These are phyloP conservation scores for Cubamyces lactineus DNA, from an alignment of 768 basidiomycete species.

Conservation along the genomic window DNA sequence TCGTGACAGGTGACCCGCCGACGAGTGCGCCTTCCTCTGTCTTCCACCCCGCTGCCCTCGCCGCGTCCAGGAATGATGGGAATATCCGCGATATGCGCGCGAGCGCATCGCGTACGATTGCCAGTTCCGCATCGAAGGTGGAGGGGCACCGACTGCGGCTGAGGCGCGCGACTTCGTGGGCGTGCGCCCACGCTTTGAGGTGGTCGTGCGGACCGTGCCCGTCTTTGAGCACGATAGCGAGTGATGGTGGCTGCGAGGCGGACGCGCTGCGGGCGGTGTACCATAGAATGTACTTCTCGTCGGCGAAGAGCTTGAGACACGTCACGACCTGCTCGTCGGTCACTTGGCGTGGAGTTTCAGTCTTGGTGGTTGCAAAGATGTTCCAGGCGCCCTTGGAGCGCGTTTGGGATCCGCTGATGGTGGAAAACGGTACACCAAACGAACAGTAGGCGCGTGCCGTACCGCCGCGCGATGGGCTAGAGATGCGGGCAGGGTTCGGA, in stretches of 20 bases:
- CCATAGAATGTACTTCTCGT: constrained; percentile 59
- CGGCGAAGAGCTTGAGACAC: constrained; percentile 44
- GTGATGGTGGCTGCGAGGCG: constrained; percentile 9
- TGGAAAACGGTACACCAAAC: constrained; percentile 17
- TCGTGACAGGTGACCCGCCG: constrained; percentile 27
- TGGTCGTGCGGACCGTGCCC: constrained; percentile 51
- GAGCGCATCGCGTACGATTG: constrained; percentile 17
- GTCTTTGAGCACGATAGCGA: constrained; percentile 55
- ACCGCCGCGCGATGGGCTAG: not conserved
- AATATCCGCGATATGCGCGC: constrained; percentile 21
- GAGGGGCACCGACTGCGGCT: not conserved
- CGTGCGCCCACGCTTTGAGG: constrained; percentile 56
- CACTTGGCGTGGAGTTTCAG: not conserved
- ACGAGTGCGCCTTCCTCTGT: constrained; percentile 32
- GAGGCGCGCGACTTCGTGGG: constrained; percentile 26
- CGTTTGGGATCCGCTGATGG: not conserved
- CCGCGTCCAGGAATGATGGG: constrained; percentile 24
- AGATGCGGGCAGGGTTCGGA: constrained; percentile 12
- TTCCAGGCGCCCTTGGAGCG: not conserved
- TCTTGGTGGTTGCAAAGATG: not conserved
- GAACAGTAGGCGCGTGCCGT: not conserved
- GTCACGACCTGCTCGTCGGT: constrained; percentile 26
- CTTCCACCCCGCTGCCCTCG: constrained; percentile 28
- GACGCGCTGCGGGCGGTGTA: constrained; percentile 37
- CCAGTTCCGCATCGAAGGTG: constrained; percentile 16